Evolutionary conservation across 139 green algal genomes (phyloP), one percentile per base, ranked within the genome.

Genomic region (Pleodorina starrii): DNA sequence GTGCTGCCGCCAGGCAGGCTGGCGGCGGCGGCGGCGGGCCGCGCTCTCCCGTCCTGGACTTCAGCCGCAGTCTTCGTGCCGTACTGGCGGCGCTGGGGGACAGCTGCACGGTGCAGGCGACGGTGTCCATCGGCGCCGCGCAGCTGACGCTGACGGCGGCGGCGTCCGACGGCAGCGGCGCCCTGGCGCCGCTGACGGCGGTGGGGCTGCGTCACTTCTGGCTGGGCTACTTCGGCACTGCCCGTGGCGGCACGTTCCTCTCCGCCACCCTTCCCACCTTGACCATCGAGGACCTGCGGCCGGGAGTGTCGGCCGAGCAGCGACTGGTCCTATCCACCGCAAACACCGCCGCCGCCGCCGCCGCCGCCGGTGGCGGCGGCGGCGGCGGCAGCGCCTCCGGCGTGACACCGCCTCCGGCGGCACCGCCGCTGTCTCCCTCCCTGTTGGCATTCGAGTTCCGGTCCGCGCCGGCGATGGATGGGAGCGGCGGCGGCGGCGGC

Each of bases 251-350:
- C 84, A 96, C 95, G 93, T 72, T 91, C 44, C 78, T 98, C 42
- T 81, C 60, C 10, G 19, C 97, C n/a, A 92, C 88, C 10, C 36
- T 98, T 84, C 96, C 96, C 1, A 93, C 84, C 5, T 88, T 98
- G 29, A 93, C 74, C 0, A 87, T 92, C 25, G 60, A 90, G 6
- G 96, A 98, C 90, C 88, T 95, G 73, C 85, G 96, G 12, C 94
- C 92, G 5, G 92, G 95, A 63, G 90, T 96, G 11, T 92, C 93
- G 17, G 88, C 80, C 1, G 94, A 97, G 74, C 94, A 95, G 40
- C 89, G 90, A 5, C 84, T 96, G 36, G 95, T 96, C 78, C 95
- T 98, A 63, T 95, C 91, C 38, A 96, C 91, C 50, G 93, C 89
- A 40, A n/a, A 5, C 42, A 6, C 44, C 25, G 43, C 42, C 10